phyloP scores from a whole-genome alignment of 139 green algal species.

The Chlamydomonas sphaeroides region DNA sequence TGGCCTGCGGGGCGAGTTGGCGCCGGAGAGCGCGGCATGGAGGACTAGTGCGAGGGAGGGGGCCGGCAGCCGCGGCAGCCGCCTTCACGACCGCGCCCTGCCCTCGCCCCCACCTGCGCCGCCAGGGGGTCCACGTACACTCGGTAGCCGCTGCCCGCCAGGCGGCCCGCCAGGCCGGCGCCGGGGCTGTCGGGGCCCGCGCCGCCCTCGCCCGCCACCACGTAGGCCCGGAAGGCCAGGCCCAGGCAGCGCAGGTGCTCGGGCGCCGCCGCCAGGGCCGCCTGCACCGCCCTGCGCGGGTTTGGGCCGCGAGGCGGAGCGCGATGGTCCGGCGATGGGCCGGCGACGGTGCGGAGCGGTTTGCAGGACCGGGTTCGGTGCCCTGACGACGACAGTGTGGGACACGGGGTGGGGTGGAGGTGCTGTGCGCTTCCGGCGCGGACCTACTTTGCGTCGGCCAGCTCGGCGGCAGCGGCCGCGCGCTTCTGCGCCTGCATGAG shows the following conservation, averaged over 20 bases:
- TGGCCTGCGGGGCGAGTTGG: neutral
- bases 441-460: constrained; percentile 38
- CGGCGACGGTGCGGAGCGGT: too few species aligned
- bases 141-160: constrained; percentile 33
- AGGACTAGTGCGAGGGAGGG: too few species aligned
- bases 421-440: too few species aligned
- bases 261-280: constrained; percentile 43
- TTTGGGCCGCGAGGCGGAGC: too few species aligned
- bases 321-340: too few species aligned
- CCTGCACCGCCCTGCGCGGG: constrained; percentile 5
- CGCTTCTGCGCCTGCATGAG: constrained; percentile 35
- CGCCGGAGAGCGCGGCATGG: too few species aligned
- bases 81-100: neutral
- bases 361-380: too few species aligned
- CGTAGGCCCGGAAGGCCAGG: constrained; percentile 54
- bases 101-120: neutral
- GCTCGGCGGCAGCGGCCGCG: constrained; percentile 39
- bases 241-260: constrained; percentile 50
- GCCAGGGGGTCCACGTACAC: constrained; percentile 41
- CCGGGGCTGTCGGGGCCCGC: neutral
- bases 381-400: too few species aligned
- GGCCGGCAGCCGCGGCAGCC: neutral
- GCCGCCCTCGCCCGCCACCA: constrained; percentile 7
- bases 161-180: constrained; percentile 5
- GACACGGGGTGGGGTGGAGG: too few species aligned